These are phyloP conservation scores for Teunomyces atbi DNA, from an alignment of 805 yeast species.

Conservation along the genomic window DNA sequence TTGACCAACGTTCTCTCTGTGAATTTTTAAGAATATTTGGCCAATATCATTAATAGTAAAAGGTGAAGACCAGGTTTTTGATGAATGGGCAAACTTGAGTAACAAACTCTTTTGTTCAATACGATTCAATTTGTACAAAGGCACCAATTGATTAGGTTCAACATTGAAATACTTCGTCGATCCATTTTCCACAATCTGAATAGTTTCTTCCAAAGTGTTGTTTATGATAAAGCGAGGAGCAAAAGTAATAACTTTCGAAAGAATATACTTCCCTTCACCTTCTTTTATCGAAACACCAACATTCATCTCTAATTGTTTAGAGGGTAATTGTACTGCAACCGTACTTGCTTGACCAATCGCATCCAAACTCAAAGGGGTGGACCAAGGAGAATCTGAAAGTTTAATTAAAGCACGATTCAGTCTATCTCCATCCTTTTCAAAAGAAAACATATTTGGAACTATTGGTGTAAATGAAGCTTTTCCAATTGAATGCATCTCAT, in stretches of 20 bases:
- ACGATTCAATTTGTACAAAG: constrained; percentile 64
- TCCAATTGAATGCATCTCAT: constrained; percentile 49
- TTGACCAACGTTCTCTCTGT: constrained; percentile 64
- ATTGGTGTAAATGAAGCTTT: constrained; percentile 29
- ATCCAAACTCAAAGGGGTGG: constrained; percentile 77
- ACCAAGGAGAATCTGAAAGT: constrained; percentile 68
- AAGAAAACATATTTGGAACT: constrained; percentile 82
- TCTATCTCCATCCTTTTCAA: constrained; percentile 55
- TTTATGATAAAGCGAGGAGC: constrained; percentile 79
- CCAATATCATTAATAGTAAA: constrained; percentile 85
- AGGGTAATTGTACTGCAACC: constrained; percentile 43
- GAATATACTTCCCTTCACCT: constrained; percentile 79
- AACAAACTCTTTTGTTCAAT: constrained; percentile 57
- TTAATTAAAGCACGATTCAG: constrained; percentile 65
- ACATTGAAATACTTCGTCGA: constrained; percentile 51
- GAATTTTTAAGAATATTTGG: constrained; percentile 67
- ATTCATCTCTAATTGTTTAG: constrained; percentile 59
- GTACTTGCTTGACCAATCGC: constrained; percentile 83
- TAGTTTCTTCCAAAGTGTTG: constrained; percentile 54
- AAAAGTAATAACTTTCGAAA: constrained; percentile 74
- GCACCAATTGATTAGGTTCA: constrained; percentile 46
- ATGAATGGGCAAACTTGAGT: constrained; percentile 55
- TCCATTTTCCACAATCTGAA: constrained; percentile 69
- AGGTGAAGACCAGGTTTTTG: constrained; percentile 81
- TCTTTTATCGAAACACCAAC: constrained; percentile 75